Base-by-base conservation (phyloP, 768 basidiomycete genomes). In the Phylloporus scabripes region DNA sequence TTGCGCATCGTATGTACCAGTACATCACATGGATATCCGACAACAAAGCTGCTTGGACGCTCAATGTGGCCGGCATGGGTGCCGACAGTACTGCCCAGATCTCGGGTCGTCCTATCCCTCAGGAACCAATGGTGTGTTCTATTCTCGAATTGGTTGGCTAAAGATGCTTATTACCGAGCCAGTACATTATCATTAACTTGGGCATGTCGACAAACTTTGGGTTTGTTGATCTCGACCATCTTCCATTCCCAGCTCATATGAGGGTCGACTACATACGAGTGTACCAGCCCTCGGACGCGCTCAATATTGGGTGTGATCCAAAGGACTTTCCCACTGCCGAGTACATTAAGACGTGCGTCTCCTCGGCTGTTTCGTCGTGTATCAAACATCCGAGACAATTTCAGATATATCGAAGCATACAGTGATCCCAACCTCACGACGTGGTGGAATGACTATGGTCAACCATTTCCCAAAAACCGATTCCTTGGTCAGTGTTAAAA, bases 21-120 rank as follows among this genome's bases (percentile, higher is more conserved):
- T 95, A 93, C 60, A 90, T 94, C 57, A 79, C 87, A 3, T 95
- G 92, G 92, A 72, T 93, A 50, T 75, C 81, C 48, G 74, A 83
- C 56, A 79, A 80, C 63, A 72, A 80, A 55, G 60, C 75, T 21
- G 70, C 83, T 8, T 93, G 92, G 92, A 90, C 86, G 4, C 61
- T 94, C 47, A 76, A 79, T 44, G 85, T 74, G 18, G 73, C 77
- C 3, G 89, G 83, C 1, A 64, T 93, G 64, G 86, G 70, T 0
- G 70, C 85, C 9, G 83, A 94, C 63, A 28, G 72, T 5, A 58
- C 60, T 29, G 79, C 77, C 1, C 60, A 86, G 50, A 84, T 94
- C 31, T 75, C 79, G 14, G 71, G 74, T 23, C 73, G 92, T 29
- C 80, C 85, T 2, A 69, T 95, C 11, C 74, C 92, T 0, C 78